Evolutionary conservation across 495 filamentous ascomycete genomes (phyloP), one percentile per base, ranked within the genome.

Genomic region (Chaetomium tenue): DNA sequence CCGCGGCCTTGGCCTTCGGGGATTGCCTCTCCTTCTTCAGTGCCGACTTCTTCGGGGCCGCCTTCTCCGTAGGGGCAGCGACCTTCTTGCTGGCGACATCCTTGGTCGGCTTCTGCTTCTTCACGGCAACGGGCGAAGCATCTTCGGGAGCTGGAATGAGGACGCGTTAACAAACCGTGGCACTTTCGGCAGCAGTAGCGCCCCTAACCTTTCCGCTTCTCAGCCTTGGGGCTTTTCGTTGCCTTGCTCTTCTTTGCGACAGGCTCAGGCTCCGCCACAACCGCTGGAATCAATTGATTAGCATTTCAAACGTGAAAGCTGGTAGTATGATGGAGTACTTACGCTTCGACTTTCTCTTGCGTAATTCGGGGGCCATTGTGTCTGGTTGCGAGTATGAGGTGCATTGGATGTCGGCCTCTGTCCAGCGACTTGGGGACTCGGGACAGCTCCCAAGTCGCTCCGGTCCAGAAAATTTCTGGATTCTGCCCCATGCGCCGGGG

Each of bases 341-440:
- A 90, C 90, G 83, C 81, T 91, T 92, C 72, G 87, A 82, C 79
- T 91, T 91, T 72, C 86, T 89, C 62, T 80, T 81, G 65, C 87
- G 88, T 63, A 83, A 80, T 71, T 88, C 88, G 58, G 87, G 83
- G 39, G 88, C 87, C 89, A 92, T 92, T 67, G 58, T 73, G 37
- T 53, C 22, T 54, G 55, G 30, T 62, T 42, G 11, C 59, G 37
- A 26, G 33, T 40, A 11, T 60, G 42, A 25, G 30, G 9, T 54
- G 52, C 9, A 13, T 37, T 53, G 63, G 52, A 18, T 23, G 63
- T 63, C 42, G 28, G 30, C 16, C 37, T 51, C 13, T 48, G 25
- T 13, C 12, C 26, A 26, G 60, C 46, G 1, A 1, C 18, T 50
- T 3, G 33, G 33, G 8, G 9, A 37, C 33, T 37, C 33, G 33